Conservation (phyloP, 2,329 filamentous ascomycete genomes). For the Chrysoporthe cubensis region DNA sequence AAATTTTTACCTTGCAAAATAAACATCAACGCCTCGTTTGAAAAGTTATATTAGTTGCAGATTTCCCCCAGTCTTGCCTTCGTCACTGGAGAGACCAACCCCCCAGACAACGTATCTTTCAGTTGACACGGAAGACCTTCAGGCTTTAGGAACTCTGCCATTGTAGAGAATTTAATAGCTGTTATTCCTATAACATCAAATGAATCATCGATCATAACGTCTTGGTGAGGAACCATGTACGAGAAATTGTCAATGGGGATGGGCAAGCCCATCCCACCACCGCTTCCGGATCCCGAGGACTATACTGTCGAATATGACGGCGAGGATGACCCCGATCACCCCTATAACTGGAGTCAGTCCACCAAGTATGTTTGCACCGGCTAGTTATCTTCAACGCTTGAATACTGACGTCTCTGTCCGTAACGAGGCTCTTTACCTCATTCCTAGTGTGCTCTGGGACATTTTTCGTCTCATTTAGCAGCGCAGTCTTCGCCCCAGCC, state of each 20-base stretch:
- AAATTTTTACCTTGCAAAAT: no score
- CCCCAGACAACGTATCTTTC: background rate
- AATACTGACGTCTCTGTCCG: background rate
- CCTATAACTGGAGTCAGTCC: conserved; percentile 53
- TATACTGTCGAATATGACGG: conserved; percentile 64
- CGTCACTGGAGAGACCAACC: background rate
- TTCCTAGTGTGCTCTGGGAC: conserved; percentile 28
- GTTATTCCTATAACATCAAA: background rate
- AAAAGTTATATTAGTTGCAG: no score
- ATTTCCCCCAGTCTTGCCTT: background rate
- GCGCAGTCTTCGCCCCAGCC: conserved; percentile 29
- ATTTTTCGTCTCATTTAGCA: conserved; percentile 28
- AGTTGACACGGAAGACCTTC: background rate
- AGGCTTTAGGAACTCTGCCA: background rate
- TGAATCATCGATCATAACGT: no score
- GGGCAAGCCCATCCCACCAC: conserved; percentile 60
- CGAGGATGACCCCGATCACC: conserved; percentile 52
- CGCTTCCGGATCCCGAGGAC: conserved; percentile 58
- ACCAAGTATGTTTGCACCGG: conserved; percentile 43
- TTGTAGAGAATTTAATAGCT: background rate
- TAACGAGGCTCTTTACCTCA: conserved; percentile 24
- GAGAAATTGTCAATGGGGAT: conserved; percentile 42
- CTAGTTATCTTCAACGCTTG: background rate
- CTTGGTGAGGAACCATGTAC: background rate
- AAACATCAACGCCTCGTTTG: no score